Evolutionary conservation across 2,329 filamentous ascomycete genomes (phyloP).

Genomic region (Chaetomium olivaceum): DNA sequence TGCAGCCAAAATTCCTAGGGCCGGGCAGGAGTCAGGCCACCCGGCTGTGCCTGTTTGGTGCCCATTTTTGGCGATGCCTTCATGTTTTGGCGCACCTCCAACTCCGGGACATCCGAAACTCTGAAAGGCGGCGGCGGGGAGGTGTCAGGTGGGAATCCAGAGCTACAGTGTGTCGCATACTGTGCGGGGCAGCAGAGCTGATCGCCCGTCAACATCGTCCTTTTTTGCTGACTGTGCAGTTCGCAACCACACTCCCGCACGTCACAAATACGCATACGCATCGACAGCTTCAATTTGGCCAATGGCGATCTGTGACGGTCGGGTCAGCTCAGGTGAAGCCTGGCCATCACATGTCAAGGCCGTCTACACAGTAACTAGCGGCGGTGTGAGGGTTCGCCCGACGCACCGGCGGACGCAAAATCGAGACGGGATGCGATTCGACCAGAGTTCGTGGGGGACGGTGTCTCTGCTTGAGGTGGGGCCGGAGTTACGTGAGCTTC

Average conservation of each 20-base stretch:
- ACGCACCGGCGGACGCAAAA: background rate
- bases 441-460: background rate
- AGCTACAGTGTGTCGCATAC: slow-evolving; percentile 14
- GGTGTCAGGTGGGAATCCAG: slow-evolving; percentile 7
- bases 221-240: slow-evolving; percentile 4
- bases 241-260: background rate
- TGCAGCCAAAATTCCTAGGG: background rate
- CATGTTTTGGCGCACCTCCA: slow-evolving; percentile 6
- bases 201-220: background rate
- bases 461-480: slow-evolving; percentile 4
- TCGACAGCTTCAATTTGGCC: slow-evolving; percentile 1
- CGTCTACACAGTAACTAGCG: background rate
- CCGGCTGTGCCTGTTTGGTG: background rate
- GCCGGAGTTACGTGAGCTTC: slow-evolving; percentile 15
- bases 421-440: background rate
- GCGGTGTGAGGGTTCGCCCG: slow-evolving; percentile 1
- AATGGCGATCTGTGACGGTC: background rate
- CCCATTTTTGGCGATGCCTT: slow-evolving; percentile 15
- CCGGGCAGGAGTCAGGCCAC: slow-evolving; percentile 23
- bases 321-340: slow-evolving; percentile 8
- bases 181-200: slow-evolving; percentile 17
- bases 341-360: background rate
- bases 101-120: slow-evolving; percentile 24
- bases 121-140: background rate
- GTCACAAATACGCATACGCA: background rate